Percentiles rank a stretch among this genome's conserved stretches.
These are phyloP conservation scores for Mycena albidolilacea DNA, from an alignment of 768 basidiomycete species.

Conservation along the genomic window DNA sequence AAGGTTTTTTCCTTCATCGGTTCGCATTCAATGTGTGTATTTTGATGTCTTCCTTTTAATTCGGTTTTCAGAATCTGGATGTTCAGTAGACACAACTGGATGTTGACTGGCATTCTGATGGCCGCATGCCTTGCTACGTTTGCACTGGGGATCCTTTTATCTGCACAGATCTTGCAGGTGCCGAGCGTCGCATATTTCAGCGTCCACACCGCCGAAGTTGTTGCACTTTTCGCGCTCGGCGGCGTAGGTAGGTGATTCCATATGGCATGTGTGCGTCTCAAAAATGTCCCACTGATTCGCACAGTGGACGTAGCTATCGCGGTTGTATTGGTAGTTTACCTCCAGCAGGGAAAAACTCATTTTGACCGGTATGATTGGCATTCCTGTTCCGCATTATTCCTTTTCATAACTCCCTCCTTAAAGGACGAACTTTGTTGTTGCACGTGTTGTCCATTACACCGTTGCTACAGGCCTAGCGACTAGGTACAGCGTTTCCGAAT, in stretches of 20 bases:
- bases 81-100: constrained; percentile 32
- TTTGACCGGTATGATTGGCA: constrained; percentile 24
- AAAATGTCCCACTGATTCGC: too few species aligned
- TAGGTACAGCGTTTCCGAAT: constrained; percentile 1
- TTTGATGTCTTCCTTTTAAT: not conserved
- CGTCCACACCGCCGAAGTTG: constrained; percentile 5
- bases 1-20: constrained; percentile 35
- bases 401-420: not conserved
- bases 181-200: constrained; percentile 25
- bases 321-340: constrained; percentile 27
- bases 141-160: constrained; percentile 5
- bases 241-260: constrained; percentile 10
- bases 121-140: constrained; percentile 15
- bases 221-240: constrained; percentile 19
- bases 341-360: constrained; percentile 29
- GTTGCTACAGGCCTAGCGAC: constrained; percentile 31
- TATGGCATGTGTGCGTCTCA: too few species aligned
- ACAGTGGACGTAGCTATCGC: constrained; percentile 34
- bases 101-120: constrained; percentile 7
- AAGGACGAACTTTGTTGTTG: constrained; percentile 32
- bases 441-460: constrained; percentile 26
- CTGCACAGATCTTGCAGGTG: constrained; percentile 9
- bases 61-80: constrained; percentile 24
- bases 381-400: not conserved
- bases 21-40: not conserved